A percentile compares a stretch with the other conserved stretches of the same genome.
These are phyloP conservation scores for Leccinum barrowsii DNA, from an alignment of 768 basidiomycete genomes.

Conservation along the genomic window DNA sequence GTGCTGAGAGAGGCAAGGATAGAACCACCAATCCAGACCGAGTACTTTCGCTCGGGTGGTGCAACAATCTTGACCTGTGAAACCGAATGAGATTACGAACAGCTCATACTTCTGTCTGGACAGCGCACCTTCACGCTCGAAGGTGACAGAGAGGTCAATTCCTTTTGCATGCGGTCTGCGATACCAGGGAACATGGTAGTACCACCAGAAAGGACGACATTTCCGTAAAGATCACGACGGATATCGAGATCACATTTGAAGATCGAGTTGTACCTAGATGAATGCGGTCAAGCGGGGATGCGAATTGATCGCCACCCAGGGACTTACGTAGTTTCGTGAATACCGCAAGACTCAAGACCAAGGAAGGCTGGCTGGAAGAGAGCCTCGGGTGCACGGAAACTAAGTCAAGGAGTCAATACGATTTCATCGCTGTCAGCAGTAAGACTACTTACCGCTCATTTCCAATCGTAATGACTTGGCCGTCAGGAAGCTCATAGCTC, in stretches of 20 bases:
- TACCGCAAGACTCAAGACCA: conserved; percentile 79
- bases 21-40: conserved; percentile 91
- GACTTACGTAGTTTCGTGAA: conserved; percentile 61
- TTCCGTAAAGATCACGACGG: conserved; percentile 35
- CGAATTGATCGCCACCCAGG: background rate
- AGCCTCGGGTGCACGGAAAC: conserved; percentile 56
- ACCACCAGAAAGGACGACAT: conserved; percentile 62
- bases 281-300: background rate
- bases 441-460: conserved; percentile 48
- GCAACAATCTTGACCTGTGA: conserved; percentile 83
- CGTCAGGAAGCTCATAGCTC: conserved; percentile 89
- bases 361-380: conserved; percentile 59
- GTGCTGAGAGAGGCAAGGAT: conserved; percentile 87
- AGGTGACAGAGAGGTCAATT: conserved; percentile 74
- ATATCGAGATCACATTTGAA: conserved; percentile 69
- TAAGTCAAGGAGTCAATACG: conserved; percentile 10
- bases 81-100: background rate
- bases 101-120: background rate
- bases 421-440: background rate
- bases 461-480: conserved; percentile 88
- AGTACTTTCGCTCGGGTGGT: conserved; percentile 92
- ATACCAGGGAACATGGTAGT: conserved; percentile 97
- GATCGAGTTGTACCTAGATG: conserved; percentile 53
- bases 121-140: conserved; percentile 76
- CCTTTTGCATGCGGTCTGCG: conserved; percentile 94